phyloP scores from a whole-genome alignment of 805 yeast species.

The Yarrowia deformans region DNA sequence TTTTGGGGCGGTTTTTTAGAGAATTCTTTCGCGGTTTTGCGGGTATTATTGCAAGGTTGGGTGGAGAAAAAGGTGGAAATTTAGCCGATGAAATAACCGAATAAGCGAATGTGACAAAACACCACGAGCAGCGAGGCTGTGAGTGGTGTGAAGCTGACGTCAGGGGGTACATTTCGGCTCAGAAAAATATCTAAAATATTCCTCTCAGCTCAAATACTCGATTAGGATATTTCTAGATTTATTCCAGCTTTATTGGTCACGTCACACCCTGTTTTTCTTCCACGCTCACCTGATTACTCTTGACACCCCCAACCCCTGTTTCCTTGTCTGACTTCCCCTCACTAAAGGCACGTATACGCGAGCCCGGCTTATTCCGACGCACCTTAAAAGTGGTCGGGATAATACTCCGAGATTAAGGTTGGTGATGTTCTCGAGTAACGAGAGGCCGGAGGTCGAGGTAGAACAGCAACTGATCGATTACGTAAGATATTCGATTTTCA shows the following conservation, averaged over 20 bases:
- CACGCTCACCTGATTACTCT: not conserved
- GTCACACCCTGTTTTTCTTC: too few species aligned
- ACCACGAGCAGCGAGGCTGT: too few species aligned
- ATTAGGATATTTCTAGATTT: too few species aligned
- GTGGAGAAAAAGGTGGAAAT: too few species aligned
- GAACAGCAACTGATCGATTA: not conserved
- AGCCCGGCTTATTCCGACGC: slow-evolving; percentile 31
- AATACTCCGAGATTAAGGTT: slow-evolving; percentile 13
- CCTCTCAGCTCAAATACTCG: too few species aligned
- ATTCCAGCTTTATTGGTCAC: too few species aligned
- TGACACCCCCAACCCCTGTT: too few species aligned
- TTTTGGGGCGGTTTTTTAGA: not conserved
- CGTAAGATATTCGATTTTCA: not conserved
- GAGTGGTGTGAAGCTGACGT: too few species aligned
- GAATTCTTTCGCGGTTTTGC: not conserved
- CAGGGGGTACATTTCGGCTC: too few species aligned
- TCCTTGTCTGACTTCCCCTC: not conserved
- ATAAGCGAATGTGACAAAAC: too few species aligned
- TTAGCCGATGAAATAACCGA: too few species aligned
- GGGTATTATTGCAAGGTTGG: not conserved
- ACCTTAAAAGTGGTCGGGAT: not conserved
- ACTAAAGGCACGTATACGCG: slow-evolving; percentile 19
- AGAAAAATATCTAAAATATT: too few species aligned
- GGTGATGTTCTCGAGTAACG: slow-evolving; percentile 3
- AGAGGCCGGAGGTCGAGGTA: not conserved